Evolutionary conservation across 83 land plant genomes (phyloP).

Genomic region (Picea abies): DNA sequence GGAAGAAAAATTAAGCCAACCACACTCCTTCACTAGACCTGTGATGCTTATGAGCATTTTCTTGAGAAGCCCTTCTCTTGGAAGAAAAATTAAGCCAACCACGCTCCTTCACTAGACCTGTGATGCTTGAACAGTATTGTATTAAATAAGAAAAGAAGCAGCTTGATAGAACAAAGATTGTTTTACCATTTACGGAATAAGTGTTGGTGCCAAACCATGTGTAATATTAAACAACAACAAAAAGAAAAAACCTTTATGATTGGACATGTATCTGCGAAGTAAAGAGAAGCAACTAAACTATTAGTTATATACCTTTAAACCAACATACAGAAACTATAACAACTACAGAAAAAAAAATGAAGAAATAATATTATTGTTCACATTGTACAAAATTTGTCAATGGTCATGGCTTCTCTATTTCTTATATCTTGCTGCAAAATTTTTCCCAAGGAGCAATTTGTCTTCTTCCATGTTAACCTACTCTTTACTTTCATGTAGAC

Average conservation of each 20-base stretch:
- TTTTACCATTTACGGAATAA: background rate
- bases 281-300: too few relatives aligned
- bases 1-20: slow-evolving; percentile 9
- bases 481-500: too few relatives aligned
- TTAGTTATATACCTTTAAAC: background rate
- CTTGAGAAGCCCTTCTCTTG: slow-evolving; percentile 34
- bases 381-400: too few relatives aligned
- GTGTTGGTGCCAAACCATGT: background rate
- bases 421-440: too few relatives aligned
- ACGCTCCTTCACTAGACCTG: slow-evolving; percentile 57
- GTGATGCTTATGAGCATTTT: slow-evolving; percentile 44
- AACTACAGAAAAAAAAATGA: background rate
- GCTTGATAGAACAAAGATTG: background rate
- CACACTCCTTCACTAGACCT: slow-evolving; percentile 52
- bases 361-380: background rate
- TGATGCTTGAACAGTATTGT: slow-evolving; percentile 47
- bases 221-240: background rate
- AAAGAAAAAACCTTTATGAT: background rate
- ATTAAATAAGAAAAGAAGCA: background rate
- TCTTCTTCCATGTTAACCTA: too few relatives aligned
- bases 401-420: too few relatives aligned
- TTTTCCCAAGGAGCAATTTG: too few relatives aligned
- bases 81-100: slow-evolving; percentile 11
- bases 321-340: background rate
- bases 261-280: background rate